Conservation (phyloP, 306 rosid species). For the Cucurbita moschata region DNA sequence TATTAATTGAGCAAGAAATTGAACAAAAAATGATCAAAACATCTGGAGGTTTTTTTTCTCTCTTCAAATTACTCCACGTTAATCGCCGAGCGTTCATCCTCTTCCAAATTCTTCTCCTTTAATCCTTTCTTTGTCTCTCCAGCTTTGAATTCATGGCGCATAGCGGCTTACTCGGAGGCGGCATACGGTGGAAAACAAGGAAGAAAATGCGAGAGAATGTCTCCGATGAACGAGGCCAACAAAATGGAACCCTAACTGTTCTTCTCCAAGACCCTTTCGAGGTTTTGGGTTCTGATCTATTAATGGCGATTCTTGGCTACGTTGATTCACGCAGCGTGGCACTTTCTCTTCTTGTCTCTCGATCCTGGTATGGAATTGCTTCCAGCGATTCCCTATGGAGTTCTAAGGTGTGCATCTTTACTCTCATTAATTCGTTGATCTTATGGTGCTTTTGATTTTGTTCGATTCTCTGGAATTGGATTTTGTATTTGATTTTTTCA, state of each 20-base stretch:
- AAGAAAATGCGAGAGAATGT: not conserved
- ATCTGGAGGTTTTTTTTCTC: no score
- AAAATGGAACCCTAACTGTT: not conserved
- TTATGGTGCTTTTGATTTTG: not conserved
- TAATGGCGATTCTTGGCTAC: slow-evolving; percentile 14
- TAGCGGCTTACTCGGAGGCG: not conserved
- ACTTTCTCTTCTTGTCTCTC: slow-evolving; percentile 30
- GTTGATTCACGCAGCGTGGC: slow-evolving; percentile 38
- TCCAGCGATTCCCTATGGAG: slow-evolving; percentile 28
- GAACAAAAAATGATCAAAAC: no score
- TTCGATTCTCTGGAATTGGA: not conserved
- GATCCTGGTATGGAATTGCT: slow-evolving; percentile 24
- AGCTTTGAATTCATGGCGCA: not conserved
- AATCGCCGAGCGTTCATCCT: not conserved
- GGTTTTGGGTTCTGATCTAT: slow-evolving; percentile 20
- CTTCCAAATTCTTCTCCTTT: not conserved
- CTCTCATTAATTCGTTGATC: not conserved
- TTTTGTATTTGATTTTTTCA: not conserved
- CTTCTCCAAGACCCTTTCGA: slow-evolving; percentile 21
- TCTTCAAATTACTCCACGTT: not conserved
- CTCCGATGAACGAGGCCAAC: not conserved
- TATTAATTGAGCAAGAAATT: no score
- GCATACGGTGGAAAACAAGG: not conserved
- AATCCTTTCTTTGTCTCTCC: not conserved
- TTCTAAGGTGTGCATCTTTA: slow-evolving; percentile 16